phyloP scores from a whole-genome alignment of 305 asterid species.

The Solanum hybrid region DNA sequence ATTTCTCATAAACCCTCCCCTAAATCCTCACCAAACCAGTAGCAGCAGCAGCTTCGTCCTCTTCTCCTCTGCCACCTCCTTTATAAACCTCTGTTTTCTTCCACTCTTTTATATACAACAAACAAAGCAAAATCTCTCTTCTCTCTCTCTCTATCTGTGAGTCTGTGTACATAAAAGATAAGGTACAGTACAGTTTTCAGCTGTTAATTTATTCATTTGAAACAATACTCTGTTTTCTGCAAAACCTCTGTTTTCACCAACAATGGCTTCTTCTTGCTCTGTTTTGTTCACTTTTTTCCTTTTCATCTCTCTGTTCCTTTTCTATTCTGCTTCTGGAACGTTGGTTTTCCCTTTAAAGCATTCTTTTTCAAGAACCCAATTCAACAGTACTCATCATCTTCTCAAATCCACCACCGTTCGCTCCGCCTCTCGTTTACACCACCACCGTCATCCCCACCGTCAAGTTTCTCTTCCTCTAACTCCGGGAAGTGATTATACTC shows the following conservation, averaged over 20 bases:
- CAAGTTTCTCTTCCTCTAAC: constrained; percentile 79
- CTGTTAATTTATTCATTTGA: not conserved
- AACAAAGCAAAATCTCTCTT: not conserved
- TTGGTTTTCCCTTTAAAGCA: constrained; percentile 52
- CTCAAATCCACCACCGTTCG: constrained; percentile 61
- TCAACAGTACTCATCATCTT: constrained; percentile 55
- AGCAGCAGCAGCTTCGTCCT: constrained; percentile 10
- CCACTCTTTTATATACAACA: not conserved
- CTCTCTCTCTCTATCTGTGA: not conserved
- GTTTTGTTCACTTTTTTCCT: constrained; percentile 15
- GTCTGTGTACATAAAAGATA: not conserved
- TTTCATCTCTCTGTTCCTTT: not conserved
- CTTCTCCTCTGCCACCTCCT: constrained; percentile 1
- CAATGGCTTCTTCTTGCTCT: constrained; percentile 47
- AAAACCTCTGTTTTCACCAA: constrained; percentile 7
- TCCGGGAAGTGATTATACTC: constrained; percentile 78
- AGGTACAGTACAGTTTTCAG: not conserved
- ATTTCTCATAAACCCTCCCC: not conserved
- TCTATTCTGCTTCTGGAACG: constrained; percentile 9
- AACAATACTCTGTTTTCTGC: not conserved
- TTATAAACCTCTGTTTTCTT: not conserved
- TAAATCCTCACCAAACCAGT: constrained; percentile 4
- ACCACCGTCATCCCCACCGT: constrained; percentile 30
- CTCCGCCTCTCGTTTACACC: constrained; percentile 57
- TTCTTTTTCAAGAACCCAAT: constrained; percentile 35